Conservation (phyloP, 2,329 filamentous ascomycete species). For the Domatiomyces catenatus region DNA sequence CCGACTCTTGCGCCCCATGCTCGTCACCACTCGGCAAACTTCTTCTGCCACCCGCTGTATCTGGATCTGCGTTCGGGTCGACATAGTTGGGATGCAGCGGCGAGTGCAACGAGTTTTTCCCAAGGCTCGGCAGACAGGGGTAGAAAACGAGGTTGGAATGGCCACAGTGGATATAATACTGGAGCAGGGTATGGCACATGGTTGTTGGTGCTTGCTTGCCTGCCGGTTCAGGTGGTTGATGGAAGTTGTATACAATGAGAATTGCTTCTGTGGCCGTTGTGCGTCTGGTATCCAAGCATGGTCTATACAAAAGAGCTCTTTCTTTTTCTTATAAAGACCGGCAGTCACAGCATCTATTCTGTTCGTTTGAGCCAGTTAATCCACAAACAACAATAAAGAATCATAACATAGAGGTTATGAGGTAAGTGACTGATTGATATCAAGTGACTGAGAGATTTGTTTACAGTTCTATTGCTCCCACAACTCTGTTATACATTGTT, state of each 20-base stretch:
- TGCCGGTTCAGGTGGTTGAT: not conserved
- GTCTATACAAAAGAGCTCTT: not conserved
- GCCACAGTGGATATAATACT: conserved; percentile 1
- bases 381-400: too few species aligned
- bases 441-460: too few species aligned
- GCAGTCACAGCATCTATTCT: not conserved
- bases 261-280: not conserved
- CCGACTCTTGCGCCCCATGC: not conserved
- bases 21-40: not conserved
- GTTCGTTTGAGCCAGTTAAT: not conserved
- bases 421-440: too few species aligned
- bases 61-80: not conserved
- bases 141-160: not conserved
- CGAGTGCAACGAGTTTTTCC: not conserved
- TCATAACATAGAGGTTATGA: too few species aligned
- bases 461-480: too few species aligned
- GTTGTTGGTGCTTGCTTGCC: not conserved
- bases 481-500: too few species aligned
- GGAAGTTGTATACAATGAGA: not conserved
- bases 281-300: not conserved
- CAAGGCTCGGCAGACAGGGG: not conserved
- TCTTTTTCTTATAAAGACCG: not conserved
- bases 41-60: not conserved
- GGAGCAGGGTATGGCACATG: conserved; percentile 1
- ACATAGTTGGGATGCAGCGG: not conserved